Evolutionary conservation across 768 basidiomycete species (phyloP).

Genomic region (Russula dissimulans): DNA sequence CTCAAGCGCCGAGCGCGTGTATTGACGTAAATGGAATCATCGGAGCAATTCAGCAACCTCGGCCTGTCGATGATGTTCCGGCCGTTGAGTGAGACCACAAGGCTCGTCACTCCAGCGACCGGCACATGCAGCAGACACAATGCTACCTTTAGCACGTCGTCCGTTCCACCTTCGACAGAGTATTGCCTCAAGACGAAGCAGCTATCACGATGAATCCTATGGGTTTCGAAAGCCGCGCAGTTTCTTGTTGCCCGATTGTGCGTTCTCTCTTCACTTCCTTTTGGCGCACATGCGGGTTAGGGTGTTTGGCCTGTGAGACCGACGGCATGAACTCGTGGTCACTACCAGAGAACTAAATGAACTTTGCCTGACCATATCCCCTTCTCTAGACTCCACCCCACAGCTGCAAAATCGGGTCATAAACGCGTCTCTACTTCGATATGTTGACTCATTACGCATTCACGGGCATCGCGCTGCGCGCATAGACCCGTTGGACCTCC

Average conservation of each 20-base stretch:
- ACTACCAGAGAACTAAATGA: background rate
- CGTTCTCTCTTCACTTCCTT: slow-evolving; percentile 21
- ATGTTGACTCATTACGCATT: slow-evolving; percentile 80
- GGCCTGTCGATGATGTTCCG: no score
- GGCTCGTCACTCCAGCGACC: no score
- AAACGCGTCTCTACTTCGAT: slow-evolving; percentile 77
- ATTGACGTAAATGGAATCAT: no score
- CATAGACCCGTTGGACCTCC: slow-evolving; percentile 82
- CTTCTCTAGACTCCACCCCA: slow-evolving; percentile 6
- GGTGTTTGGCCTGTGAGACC: background rate
- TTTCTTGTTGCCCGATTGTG: slow-evolving; percentile 67
- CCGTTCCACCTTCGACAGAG: background rate
- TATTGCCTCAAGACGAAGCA: slow-evolving; percentile 12
- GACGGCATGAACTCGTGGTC: background rate
- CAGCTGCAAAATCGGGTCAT: slow-evolving; percentile 59
- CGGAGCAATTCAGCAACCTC: no score
- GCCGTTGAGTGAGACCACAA: no score
- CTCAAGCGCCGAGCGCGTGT: no score
- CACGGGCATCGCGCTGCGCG: slow-evolving; percentile 79
- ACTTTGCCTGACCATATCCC: background rate
- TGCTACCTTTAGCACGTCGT: background rate
- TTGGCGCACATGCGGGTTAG: background rate
- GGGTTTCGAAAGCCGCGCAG: slow-evolving; percentile 59
- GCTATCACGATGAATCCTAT: slow-evolving; percentile 74
- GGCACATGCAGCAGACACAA: background rate